phyloP scores from a whole-genome alignment of 306 rosid genomes.

The Vigna mungo region DNA sequence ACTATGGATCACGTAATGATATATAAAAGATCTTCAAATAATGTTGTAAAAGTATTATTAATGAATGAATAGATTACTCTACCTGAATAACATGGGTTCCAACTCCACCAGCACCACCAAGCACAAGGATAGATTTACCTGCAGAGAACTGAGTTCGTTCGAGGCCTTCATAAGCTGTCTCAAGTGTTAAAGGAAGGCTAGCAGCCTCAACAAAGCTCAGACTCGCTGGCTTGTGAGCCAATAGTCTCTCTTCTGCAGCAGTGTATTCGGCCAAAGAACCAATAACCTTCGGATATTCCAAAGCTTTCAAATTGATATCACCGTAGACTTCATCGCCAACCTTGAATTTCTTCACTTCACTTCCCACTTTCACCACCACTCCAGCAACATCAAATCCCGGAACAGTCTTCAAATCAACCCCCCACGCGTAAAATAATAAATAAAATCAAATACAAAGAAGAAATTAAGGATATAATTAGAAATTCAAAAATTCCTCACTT shows the following conservation, averaged over 20 bases:
- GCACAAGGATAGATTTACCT: slow-evolving; percentile 66
- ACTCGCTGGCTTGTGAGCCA: slow-evolving; percentile 65
- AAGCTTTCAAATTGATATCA: slow-evolving; percentile 51
- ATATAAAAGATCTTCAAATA: too few species aligned
- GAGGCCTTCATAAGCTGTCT: slow-evolving; percentile 73
- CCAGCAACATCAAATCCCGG: slow-evolving; percentile 75
- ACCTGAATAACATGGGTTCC: slow-evolving; percentile 73
- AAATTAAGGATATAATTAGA: neutral
- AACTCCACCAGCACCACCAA: slow-evolving; percentile 81
- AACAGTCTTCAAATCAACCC: slow-evolving; percentile 41
- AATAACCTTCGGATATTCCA: slow-evolving; percentile 48
- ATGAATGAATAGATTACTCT: neutral
- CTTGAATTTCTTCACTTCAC: slow-evolving; percentile 65
- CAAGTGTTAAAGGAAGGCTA: slow-evolving; percentile 71
- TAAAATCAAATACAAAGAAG: slow-evolving; percentile 1
- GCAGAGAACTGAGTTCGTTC: slow-evolving; percentile 50
- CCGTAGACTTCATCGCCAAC: slow-evolving; percentile 76
- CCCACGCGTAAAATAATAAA: neutral
- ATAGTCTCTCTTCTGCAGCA: slow-evolving; percentile 59
- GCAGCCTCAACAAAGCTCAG: slow-evolving; percentile 73
- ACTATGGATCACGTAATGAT: too few species aligned
- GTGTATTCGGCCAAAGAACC: slow-evolving; percentile 78
- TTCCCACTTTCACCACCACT: slow-evolving; percentile 69
- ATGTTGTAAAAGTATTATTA: too few species aligned
- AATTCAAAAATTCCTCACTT: neutral